Evolutionary conservation across 257 asterid genomes (phyloP), one percentile per base, ranked within the genome.

Genomic region (Nicotiana tabacum): DNA sequence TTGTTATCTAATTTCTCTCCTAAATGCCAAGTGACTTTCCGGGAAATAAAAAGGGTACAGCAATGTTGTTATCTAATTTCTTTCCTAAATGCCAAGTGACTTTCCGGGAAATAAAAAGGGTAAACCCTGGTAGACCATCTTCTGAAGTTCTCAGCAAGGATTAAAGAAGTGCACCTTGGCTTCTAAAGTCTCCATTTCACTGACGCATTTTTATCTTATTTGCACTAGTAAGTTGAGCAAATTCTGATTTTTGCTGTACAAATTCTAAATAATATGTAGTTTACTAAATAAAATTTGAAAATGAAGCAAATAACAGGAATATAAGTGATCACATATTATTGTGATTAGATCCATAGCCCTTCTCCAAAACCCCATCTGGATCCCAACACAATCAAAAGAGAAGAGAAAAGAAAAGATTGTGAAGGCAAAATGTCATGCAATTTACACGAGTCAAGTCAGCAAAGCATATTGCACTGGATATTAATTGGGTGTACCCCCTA

Each of bases 391-490:
- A 21, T 21, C 60, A 46, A 43, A 39, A 43, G 32, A 72, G 13
- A 70, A 70, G n/a, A 70, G 58, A 17, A 39, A 39, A 70, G 32
- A 43, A 21, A 43, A 43, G 27, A 43, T 68, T 37, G 58, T 46
- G 37, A 43, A 43, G 61, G 78, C 58, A 72, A 72, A 10, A 72
- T 24, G 78, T 29, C 35, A 43, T 43, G 35, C 6, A 10, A 3
- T 70, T 37, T 69, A 33, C 33, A 18, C 3, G 33, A 72, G 60
- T 24, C 37, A 33, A 72, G 60, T 24, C 78, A 72, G 12, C 35
- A 72, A 72, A 72, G 78, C 78, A 72, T 46, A 46, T 70, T 39
- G 78, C 57, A 39, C 78, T 69, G 57, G n/a, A 69, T 69, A 69
- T 1, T 39, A 69, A 39, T 69, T 70, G n/a, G n/a, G 35, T 39